Evolutionary conservation across 2,329 filamentous ascomycete genomes (phyloP).

Genomic region (Zymoseptoria ardabiliae): DNA sequence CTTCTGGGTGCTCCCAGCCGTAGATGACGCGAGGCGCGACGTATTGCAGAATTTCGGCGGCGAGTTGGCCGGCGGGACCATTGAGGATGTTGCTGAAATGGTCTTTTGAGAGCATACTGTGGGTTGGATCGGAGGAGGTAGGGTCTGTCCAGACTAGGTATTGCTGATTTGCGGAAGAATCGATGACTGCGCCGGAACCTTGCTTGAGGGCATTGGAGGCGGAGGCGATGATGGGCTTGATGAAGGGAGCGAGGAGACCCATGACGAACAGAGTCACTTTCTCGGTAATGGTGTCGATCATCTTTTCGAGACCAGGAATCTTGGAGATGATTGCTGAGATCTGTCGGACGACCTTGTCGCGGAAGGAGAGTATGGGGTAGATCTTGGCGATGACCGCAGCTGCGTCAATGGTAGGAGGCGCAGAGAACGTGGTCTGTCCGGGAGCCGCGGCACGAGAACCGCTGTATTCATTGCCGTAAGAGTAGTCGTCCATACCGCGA

Average conservation of each 20-base stretch:
- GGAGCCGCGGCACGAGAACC: conserved; percentile 8
- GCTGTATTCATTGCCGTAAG: conserved; percentile 17
- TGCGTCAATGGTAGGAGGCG: conserved; percentile 17
- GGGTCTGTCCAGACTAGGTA: conserved; percentile 45
- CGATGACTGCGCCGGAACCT: conserved; percentile 66
- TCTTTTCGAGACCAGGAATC: conserved; percentile 77
- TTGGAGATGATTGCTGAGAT: conserved; percentile 83
- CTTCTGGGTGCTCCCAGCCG: conserved; percentile 82
- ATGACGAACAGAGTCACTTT: conserved; percentile 87
- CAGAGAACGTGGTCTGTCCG: conserved; percentile 24
- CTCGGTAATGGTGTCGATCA: conserved; percentile 93
- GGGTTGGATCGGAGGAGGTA: conserved; percentile 42
- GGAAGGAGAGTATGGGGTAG: conserved; percentile 88
- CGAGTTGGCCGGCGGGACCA: conserved; percentile 42
- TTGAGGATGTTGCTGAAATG: conserved; percentile 47
- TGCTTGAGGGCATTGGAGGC: conserved; percentile 79
- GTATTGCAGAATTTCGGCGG: conserved; percentile 65
- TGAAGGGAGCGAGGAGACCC: conserved; percentile 81
- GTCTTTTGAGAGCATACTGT: conserved; percentile 46
- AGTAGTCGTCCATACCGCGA: conserved; percentile 12
- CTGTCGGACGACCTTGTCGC: conserved; percentile 84
- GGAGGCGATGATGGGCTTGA: conserved; percentile 82
- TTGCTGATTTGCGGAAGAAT: conserved; percentile 44
- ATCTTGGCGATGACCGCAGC: conserved; percentile 53
- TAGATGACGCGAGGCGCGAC: conserved; percentile 80